These are phyloP conservation scores for Sporothrix variecibatus DNA, from an alignment of 2,329 filamentous ascomycete genomes.

Conservation along the genomic window DNA sequence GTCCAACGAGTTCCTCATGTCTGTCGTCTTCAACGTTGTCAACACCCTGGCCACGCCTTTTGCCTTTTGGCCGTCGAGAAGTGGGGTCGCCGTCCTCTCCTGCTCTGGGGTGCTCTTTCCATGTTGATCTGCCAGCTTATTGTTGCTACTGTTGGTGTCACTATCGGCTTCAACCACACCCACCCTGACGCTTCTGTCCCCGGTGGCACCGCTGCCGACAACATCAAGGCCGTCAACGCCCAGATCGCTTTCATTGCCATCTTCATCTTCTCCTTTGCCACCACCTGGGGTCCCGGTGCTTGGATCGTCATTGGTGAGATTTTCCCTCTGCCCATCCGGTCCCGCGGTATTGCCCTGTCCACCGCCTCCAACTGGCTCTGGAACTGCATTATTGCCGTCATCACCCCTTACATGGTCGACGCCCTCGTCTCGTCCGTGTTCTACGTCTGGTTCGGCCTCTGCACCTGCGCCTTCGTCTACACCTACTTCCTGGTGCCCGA, in stretches of 20 bases:
- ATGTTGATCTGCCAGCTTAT: conserved; percentile 89
- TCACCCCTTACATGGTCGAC: conserved; percentile 65
- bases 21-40: conserved; percentile 82
- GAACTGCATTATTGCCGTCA: conserved; percentile 60
- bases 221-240: conserved; percentile 61
- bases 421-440: conserved; percentile 70
- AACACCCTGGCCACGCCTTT: conserved; percentile 84
- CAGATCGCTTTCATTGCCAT: conserved; percentile 88
- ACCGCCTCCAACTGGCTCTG: conserved; percentile 92
- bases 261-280: conserved; percentile 91
- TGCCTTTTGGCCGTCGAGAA: conserved; percentile 85
- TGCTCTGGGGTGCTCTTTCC: conserved; percentile 75
- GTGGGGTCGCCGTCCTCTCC: conserved; percentile 76
- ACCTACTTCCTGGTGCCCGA: conserved; percentile 73
- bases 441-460: conserved; percentile 74
- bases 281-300: conserved; percentile 81
- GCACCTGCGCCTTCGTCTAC: conserved; percentile 61
- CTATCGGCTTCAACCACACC: conserved; percentile 55
- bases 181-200: conserved; percentile 48
- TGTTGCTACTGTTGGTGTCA: conserved; percentile 74
- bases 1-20: conserved; percentile 76
- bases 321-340: conserved; percentile 85
- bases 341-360: conserved; percentile 81
- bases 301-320: conserved; percentile 88
- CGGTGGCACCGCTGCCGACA: conserved; percentile 48